Percentiles rank a stretch among this genome's conserved stretches.
phyloP scores from a whole-genome alignment of 108 stramenopile genomes.

The Hondaea fermentalgiana region DNA sequence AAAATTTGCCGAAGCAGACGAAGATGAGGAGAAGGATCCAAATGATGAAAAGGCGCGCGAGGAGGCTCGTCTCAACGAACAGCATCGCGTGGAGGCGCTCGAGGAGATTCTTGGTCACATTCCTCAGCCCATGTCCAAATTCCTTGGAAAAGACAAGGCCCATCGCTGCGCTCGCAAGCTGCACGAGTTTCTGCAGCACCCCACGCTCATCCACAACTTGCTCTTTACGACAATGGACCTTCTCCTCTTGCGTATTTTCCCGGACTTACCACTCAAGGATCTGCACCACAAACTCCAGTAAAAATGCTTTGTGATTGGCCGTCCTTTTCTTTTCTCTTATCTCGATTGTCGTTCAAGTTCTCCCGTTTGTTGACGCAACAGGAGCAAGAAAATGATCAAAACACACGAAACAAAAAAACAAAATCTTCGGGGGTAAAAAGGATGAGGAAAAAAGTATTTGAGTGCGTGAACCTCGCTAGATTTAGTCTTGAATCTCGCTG shows the following conservation, averaged over 20 bases:
- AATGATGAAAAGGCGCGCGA: background rate
- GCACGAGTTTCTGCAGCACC: slow-evolving; percentile 3
- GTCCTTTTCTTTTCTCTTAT: no score
- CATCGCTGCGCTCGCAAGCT: background rate
- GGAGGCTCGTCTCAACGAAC: background rate
- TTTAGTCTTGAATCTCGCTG: no score
- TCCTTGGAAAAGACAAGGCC: background rate
- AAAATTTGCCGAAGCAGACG: background rate
- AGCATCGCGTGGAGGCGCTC: background rate
- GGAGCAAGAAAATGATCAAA: no score
- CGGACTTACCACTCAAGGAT: background rate
- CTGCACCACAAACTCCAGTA: background rate
- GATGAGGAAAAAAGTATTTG: no score
- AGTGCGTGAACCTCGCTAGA: no score
- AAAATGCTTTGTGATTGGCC: no score
- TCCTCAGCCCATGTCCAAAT: background rate
- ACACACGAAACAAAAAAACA: no score
- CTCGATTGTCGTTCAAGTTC: no score
- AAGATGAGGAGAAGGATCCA: background rate
- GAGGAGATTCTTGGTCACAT: background rate
- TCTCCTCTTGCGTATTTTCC: background rate
- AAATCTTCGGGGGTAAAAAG: no score
- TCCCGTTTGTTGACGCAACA: no score
- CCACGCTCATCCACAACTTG: background rate
- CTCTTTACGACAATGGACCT: slow-evolving; percentile 8